Evolutionary conservation across 2,329 filamentous ascomycete genomes (phyloP).

Genomic region (Hypoxylon sp.): DNA sequence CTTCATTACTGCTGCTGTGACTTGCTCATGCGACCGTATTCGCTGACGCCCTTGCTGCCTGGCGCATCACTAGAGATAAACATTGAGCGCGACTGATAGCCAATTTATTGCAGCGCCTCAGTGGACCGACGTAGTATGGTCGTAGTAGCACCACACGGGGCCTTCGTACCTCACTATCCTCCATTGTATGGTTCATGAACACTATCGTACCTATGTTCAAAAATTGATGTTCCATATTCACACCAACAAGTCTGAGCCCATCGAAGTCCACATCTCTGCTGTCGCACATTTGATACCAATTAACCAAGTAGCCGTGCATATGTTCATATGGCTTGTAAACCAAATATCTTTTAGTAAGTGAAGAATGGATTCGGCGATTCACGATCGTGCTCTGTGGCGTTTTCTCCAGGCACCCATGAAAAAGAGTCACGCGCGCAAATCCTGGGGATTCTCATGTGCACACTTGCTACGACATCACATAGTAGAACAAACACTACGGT

Average conservation of each 20-base stretch:
- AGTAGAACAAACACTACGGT: no score
- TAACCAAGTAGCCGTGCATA: background rate
- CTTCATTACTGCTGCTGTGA: slow-evolving; percentile 3
- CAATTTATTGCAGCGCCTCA: no score
- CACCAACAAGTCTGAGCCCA: background rate
- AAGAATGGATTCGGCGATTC: background rate
- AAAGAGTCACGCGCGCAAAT: background rate
- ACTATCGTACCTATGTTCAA: no score
- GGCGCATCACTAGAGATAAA: background rate
- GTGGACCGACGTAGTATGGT: no score
- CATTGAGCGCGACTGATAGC: background rate
- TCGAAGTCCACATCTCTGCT: no score
- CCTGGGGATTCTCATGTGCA: background rate
- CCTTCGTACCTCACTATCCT: no score
- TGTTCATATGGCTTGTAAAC: no score
- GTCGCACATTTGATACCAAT: background rate
- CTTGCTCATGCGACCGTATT: background rate
- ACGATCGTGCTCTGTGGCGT: background rate
- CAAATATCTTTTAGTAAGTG: no score
- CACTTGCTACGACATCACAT: background rate
- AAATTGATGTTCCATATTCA: background rate
- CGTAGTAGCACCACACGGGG: no score
- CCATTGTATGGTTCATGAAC: no score
- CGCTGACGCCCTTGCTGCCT: background rate
- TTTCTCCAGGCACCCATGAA: background rate